Evolutionary conservation across 176 grass and related monocot genomes (phyloP), one percentile per base, ranked within the genome.

Genomic region (Otatea glauca): DNA sequence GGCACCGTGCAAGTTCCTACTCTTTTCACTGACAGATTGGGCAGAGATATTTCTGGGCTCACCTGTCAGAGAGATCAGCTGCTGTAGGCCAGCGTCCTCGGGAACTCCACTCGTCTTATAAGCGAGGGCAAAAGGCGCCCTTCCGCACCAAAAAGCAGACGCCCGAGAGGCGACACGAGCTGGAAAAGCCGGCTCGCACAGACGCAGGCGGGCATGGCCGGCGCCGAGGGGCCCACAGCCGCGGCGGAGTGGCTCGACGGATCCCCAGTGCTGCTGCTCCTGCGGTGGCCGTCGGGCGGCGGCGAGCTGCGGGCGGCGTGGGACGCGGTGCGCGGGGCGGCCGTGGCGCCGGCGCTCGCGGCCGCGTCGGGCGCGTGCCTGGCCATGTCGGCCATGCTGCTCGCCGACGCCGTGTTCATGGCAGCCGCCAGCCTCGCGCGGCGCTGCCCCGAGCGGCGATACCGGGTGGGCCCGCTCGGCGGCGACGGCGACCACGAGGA

Each of bases 331-430:
- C 96, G 96, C 34, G 67, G 59, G 27, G 75, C 32, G 61, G 87
- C 73, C 61, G 88, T 95, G 51, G 91, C 91, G 64, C 96, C 96
- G 86, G 75, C 80, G 64, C 85, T 98, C 85, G 76, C 62, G 15
- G 80, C 85, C 35, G 88, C 85, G 25, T 68, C 89, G 20, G 76
- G 51, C 63, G 73, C 47, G 20, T 90, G 85, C 71, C 66, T 98
- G 54, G 85, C 74, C 67, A 88, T 98, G 81, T 98, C 93, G 9
- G 89, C 85, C 82, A 73, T 95, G 87, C 91, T 98, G 7, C 74
- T 98, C 44, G 86, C 85, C 11, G 96, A 98, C 83, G 86, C 88
- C 73, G 88, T 83, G 18, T 81, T 83, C 87, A 93, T 98, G 87
- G 91, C 87, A 45, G 83, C 77, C 67, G 76, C 82, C 65, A 93